Conservation (phyloP, 1,284 basidiomycete genomes). For the Malassezia nana region DNA sequence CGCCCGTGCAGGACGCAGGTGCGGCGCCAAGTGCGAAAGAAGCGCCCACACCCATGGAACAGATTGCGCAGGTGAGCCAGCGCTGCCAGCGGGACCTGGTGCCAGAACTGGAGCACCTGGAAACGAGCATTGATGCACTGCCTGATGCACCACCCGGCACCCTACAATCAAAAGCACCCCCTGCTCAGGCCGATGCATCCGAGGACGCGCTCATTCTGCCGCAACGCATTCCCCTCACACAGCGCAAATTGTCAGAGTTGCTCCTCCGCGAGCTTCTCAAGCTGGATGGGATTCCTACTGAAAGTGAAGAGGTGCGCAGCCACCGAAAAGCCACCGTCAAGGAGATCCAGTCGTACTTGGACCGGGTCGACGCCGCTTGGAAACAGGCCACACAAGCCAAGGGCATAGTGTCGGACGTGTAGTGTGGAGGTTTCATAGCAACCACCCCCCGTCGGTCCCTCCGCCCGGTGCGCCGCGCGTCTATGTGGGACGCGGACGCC, state of each 20-base stretch:
- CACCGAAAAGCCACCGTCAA: slow-evolving; percentile 40
- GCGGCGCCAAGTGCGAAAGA: background rate
- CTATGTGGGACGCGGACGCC: background rate
- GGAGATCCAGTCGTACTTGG: slow-evolving; percentile 38
- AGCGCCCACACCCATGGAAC: slow-evolving; percentile 25
- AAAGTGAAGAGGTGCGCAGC: slow-evolving; percentile 31
- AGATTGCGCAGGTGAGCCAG: slow-evolving; percentile 29
- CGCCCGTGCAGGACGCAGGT: background rate
- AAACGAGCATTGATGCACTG: slow-evolving; percentile 18
- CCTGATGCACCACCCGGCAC: background rate
- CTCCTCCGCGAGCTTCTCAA: slow-evolving; percentile 36
- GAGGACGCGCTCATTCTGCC: background rate
- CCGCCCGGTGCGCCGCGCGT: background rate
- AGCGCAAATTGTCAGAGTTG: slow-evolving; percentile 36
- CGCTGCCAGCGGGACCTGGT: slow-evolving; percentile 24
- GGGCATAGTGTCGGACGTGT: slow-evolving; percentile 16
- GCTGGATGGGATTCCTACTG: slow-evolving; percentile 34
- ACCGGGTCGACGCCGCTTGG: slow-evolving; percentile 41
- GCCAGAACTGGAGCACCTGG: slow-evolving; percentile 34
- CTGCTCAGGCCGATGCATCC: background rate
- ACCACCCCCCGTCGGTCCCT: background rate
- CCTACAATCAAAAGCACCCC: background rate
- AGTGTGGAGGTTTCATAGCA: slow-evolving; percentile 5
- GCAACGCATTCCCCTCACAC: slow-evolving; percentile 21
- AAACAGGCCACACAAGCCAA: slow-evolving; percentile 20